phyloP scores from a whole-genome alignment of 192 early-diverging fungal species.

The Gonapodya prolifera region DNA sequence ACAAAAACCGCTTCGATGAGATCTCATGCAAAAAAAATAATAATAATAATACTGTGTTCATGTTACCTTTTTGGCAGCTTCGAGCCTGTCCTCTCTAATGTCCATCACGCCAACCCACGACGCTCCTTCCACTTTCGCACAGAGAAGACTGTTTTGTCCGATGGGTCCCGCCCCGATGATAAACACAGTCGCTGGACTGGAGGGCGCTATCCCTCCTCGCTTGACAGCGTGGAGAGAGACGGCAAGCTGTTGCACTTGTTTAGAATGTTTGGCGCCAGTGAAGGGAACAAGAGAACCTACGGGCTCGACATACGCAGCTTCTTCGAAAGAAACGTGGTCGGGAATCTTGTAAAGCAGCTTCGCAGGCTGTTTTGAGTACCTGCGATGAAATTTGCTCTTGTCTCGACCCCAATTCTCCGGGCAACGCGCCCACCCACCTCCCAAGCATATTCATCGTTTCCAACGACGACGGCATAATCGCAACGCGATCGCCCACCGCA shows the following conservation, averaged over 20 bases:
- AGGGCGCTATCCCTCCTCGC: background rate
- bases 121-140: background rate
- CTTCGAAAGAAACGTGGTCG: background rate
- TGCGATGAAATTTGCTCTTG: background rate
- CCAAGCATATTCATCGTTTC: background rate
- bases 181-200: background rate
- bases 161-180: slow-evolving; percentile 3
- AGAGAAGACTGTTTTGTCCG: background rate
- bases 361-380: background rate
- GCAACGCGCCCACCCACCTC: background rate
- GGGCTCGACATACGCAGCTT: slow-evolving; percentile 2
- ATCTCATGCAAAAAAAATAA: too few relatives aligned
- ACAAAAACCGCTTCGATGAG: too few relatives aligned
- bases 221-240: slow-evolving; percentile 3
- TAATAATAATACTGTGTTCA: too few relatives aligned
- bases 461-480: background rate
- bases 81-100: background rate
- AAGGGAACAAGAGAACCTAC: background rate
- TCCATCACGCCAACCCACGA: slow-evolving; percentile 1
- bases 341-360: background rate
- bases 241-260: too few relatives aligned
- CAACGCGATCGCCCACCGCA: background rate
- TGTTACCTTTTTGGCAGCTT: background rate
- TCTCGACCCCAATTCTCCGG: too few relatives aligned
- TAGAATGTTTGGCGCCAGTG: background rate